phyloP scores from a whole-genome alignment of 2,329 filamentous ascomycete species.

The Cordyceps sp. region DNA sequence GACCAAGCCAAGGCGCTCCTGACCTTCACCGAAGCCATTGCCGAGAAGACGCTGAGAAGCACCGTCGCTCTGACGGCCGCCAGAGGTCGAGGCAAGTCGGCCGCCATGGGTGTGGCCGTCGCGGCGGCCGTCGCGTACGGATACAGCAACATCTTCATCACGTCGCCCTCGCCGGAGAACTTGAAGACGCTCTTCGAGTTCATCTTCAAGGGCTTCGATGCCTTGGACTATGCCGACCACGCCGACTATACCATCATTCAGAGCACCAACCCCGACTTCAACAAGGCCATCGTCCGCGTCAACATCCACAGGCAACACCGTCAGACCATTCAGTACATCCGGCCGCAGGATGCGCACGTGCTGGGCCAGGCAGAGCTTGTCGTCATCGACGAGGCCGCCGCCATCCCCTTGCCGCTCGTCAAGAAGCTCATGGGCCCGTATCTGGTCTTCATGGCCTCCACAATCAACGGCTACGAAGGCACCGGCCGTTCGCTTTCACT shows the following conservation, averaged over 20 bases:
- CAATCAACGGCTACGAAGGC: slow-evolving; percentile 96
- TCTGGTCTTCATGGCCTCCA: slow-evolving; percentile 97
- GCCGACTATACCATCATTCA: slow-evolving; percentile 97
- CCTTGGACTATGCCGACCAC: slow-evolving; percentile 84
- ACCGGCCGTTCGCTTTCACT: slow-evolving; percentile 88
- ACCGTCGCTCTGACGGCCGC: slow-evolving; percentile 89
- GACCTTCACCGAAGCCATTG: slow-evolving; percentile 90
- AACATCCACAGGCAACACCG: slow-evolving; percentile 91
- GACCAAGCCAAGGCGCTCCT: slow-evolving; percentile 96
- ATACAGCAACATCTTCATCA: slow-evolving; percentile 99
- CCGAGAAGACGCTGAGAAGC: slow-evolving; percentile 85
- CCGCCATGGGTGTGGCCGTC: slow-evolving; percentile 83
- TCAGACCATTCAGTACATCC: slow-evolving; percentile 97
- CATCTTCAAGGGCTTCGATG: slow-evolving; percentile 95
- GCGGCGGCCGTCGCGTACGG: slow-evolving; percentile 89
- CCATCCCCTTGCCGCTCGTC: slow-evolving; percentile 84
- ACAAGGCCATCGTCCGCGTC: slow-evolving; percentile 94
- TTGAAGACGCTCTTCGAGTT: slow-evolving; percentile 98
- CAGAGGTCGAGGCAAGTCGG: slow-evolving; percentile 91
- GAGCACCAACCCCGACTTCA: slow-evolving; percentile 95
- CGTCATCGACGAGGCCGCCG: slow-evolving; percentile 94
- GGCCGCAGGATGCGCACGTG: slow-evolving; percentile 89
- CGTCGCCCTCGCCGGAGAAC: slow-evolving; percentile 92
- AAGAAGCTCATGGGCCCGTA: slow-evolving; percentile 93
- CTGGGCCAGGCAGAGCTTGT: slow-evolving; percentile 88